Conservation (phyloP, 2,329 filamentous ascomycete genomes). For the Venturia aucupariae region DNA sequence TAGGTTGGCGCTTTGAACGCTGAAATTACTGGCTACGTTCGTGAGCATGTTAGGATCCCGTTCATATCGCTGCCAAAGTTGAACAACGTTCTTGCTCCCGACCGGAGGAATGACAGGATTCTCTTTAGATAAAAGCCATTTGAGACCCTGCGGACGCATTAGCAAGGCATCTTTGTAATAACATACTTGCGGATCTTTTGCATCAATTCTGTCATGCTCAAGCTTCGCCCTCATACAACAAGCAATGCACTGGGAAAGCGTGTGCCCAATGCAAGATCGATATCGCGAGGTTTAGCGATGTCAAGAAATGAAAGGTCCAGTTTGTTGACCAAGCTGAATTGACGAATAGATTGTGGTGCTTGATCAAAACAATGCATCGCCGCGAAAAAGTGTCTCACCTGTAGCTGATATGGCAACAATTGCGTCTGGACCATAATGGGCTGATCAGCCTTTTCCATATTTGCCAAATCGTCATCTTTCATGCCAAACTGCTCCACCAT, state of each 20-base stretch:
- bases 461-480: constrained; percentile 58
- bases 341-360: no score
- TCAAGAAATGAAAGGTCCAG: no score
- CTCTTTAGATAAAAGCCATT: constrained; percentile 75
- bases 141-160: constrained; percentile 44
- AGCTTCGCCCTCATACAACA: no score
- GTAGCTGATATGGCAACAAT: constrained; percentile 70
- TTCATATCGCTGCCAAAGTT: constrained; percentile 61
- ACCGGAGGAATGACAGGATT: constrained; percentile 53
- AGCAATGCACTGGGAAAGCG: no score
- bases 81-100: constrained; percentile 54
- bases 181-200: no score
- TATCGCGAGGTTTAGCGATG: no score
- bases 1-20: constrained; percentile 45
- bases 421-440: constrained; percentile 55
- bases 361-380: neutral
- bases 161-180: no score
- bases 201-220: no score
- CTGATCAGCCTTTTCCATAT: constrained; percentile 63
- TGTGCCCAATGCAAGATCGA: no score
- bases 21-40: constrained; percentile 65
- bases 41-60: constrained; percentile 40
- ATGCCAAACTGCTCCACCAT: constrained; percentile 62
- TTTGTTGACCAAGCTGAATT: no score
- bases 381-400: constrained; percentile 21